A percentile compares a stretch with the other conserved stretches of the same genome.
Evolutionary conservation across 2,329 filamentous ascomycete species (phyloP).

Genomic region (Zasmidium cellare): DNA sequence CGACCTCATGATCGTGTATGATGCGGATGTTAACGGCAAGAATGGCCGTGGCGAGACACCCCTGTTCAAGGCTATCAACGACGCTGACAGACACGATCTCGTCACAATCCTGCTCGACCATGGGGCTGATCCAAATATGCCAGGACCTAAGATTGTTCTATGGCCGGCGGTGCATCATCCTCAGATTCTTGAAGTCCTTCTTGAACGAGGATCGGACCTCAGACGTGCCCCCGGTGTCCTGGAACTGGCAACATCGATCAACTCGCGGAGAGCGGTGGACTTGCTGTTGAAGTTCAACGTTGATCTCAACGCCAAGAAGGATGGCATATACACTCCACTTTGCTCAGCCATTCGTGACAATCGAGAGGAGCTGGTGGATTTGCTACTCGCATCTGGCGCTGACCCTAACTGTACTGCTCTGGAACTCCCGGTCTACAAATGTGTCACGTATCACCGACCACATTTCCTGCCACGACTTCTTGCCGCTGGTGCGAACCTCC

Average conservation of each 20-base stretch:
- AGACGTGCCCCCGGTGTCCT: constrained; percentile 64
- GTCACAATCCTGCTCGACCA: constrained; percentile 57
- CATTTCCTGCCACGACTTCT: constrained; percentile 62
- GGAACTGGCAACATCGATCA: constrained; percentile 63
- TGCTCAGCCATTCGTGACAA: constrained; percentile 70
- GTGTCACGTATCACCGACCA: constrained; percentile 64
- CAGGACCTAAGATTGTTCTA: constrained; percentile 55
- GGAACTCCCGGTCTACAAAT: constrained; percentile 69
- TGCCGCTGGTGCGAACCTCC: constrained; percentile 60
- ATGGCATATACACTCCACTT: constrained; percentile 67
- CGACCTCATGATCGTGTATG: constrained; percentile 62
- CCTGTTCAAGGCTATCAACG: constrained; percentile 62
- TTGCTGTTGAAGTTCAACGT: constrained; percentile 64
- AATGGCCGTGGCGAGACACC: constrained; percentile 63
- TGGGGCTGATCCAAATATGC: constrained; percentile 66
- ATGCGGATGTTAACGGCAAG: constrained; percentile 60
- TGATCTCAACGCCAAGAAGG: constrained; percentile 62
- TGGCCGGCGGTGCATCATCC: constrained; percentile 66
- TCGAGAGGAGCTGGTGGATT: constrained; percentile 60
- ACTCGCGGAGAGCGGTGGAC: constrained; percentile 61
- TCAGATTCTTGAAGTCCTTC: constrained; percentile 58
- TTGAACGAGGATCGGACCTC: constrained; percentile 55
- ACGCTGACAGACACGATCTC: constrained; percentile 57
- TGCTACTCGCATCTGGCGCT: constrained; percentile 56
- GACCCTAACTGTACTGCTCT: constrained; percentile 57